Conservation (phyloP, 2,329 filamentous ascomycete genomes). For the Conoideocrella luteorostrata region DNA sequence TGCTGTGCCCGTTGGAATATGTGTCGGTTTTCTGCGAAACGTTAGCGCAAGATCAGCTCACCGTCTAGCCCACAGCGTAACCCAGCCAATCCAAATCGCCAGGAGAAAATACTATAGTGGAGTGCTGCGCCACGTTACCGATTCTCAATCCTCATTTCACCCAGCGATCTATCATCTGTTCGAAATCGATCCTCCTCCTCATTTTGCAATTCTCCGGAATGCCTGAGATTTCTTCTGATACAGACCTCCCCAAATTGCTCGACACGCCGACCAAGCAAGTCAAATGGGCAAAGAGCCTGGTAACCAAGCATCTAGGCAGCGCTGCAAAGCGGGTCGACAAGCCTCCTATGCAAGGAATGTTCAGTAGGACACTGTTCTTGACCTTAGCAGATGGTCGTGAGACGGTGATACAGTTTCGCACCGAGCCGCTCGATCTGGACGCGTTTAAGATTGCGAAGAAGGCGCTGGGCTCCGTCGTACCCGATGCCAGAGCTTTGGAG, state of each 20-base stretch:
- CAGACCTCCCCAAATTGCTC: conserved; percentile 18
- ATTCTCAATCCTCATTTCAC: too few relatives aligned
- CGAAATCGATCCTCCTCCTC: too few relatives aligned
- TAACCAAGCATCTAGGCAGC: conserved; percentile 18
- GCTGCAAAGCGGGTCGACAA: conserved; percentile 17
- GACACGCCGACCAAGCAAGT: conserved; percentile 18
- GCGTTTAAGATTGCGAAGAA: conserved; percentile 1
- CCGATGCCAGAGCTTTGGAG: neutral
- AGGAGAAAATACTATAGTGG: too few relatives aligned
- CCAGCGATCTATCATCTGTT: too few relatives aligned
- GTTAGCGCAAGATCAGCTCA: too few relatives aligned
- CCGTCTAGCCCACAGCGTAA: too few relatives aligned
- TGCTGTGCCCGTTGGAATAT: too few relatives aligned
- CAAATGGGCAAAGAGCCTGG: conserved; percentile 21
- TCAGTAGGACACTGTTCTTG: conserved; percentile 19
- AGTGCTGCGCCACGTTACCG: too few relatives aligned
- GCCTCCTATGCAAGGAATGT: conserved; percentile 21
- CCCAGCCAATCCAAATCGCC: too few relatives aligned
- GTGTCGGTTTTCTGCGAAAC: too few relatives aligned
- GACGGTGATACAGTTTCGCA: conserved; percentile 4
- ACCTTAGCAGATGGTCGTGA: conserved; percentile 10
- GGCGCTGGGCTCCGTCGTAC: neutral
- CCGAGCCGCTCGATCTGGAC: conserved; percentile 3
- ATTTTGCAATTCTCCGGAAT: conserved; percentile 6
- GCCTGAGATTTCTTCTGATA: conserved; percentile 9